Evolutionary conservation across 768 basidiomycete species (phyloP), one percentile per base, ranked within the genome.

Genomic region (Coprinellus micaceus): DNA sequence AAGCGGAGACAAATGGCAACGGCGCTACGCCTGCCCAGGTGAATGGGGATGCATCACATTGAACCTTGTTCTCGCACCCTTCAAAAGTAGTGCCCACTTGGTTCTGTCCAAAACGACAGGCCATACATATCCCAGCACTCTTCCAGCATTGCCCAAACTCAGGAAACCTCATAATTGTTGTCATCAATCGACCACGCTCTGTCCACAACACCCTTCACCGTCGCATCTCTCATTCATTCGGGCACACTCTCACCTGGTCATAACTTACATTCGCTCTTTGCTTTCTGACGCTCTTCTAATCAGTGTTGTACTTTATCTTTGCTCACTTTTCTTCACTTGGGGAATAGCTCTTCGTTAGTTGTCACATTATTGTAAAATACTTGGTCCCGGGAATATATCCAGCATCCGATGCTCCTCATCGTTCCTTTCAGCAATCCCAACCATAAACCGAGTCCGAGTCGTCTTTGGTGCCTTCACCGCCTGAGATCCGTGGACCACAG

Each of bases 381-480:
- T 13, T 54, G 10, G 59, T 61, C 58, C 33, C 55, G 58, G 56
- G 54, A 62, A 50, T 62, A 58, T 50, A 53, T 44, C 49, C 39
- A 55, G 53, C 55, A 57, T 52, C 48, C 44, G 30, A 52, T 25
- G 47, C 28, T 48, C 47, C 53, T 61, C 46, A n/a, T n/a, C n/a
- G n/a, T n/a, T n/a, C n/a, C n/a, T n/a, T 61, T 79, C 64, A 88
- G 64, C 89, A 91, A 63, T 91, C 89, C 86, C 88, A 91, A 39
- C 87, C 87, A 50, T 80, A 74, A n/a, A 88, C 80, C 59, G 85
- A 85, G 36, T 74, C 74, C 12, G 71, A 72, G 26, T 57, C 36
- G 19, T 54, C 29, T 21, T 55, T 19, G 26, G 58, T 59, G 11
- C 51, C 43, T 37, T 47, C 62, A 30, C 63, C 49, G 21, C 48